Base-by-base conservation (phyloP, 805 yeast genomes). In the Kuraishia piskuri region DNA sequence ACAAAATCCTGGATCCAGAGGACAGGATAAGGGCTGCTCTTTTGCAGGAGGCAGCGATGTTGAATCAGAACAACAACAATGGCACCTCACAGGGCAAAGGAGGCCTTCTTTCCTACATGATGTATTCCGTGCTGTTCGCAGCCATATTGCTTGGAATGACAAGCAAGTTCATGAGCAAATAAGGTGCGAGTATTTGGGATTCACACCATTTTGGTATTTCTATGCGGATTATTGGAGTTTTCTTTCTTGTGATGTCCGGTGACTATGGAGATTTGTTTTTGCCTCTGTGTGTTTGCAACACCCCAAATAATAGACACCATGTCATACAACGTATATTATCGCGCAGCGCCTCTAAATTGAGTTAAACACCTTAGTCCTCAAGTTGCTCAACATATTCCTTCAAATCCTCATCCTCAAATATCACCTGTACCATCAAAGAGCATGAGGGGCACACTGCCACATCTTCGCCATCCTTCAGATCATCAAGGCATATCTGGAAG, bases 361-460 rank as follows among this genome's bases (percentile, higher is more conserved):
- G 14, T 3, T 31, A 31, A 4, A 14, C 3, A 12, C 40, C 40
- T 7, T 12, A 31, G 4, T 31, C 40, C 17, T 31, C 59, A 22
- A 61, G 46, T 52, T 64, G 63, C 36, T 64, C 77, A n/a, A 62
- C 58, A 57, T 71, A 79, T 60, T 78, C 79, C 25, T 71, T 67
- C 49, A 80, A 66, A 57, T 80, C 84, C 53, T 73, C 83, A 14
- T 77, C 76, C 46, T 94, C 99, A 66, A 84, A 94, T 1, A 94
- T 86, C 31, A 94, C 95, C 65, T 87, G 85, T 44, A 90, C 90
- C 95, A 90, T 90, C 52, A 94, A 73, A 21, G 96, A 88, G 70
- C 99, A 94, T 53, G 95, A 86, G 25, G 99, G 99, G 68, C 99
- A 94, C 19, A 92, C 95, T 0, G 99, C 99, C 26, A 90, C 83